Percentiles rank a stretch among this genome's conserved stretches.
Evolutionary conservation across 2,329 filamentous ascomycete genomes (phyloP).

Genomic region (Trichoderma harzianum): DNA sequence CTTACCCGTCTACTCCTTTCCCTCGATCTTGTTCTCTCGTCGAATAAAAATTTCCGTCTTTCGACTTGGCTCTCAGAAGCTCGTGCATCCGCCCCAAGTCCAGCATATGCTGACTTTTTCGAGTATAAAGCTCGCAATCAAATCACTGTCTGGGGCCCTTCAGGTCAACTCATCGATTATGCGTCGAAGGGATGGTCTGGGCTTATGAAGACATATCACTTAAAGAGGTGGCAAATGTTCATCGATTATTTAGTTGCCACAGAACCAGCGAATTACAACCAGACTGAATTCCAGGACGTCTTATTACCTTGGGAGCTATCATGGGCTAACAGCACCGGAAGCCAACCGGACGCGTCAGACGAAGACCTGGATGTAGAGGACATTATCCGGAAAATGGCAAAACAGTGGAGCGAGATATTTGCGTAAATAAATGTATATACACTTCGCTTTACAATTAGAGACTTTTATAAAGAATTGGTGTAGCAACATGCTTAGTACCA

Average conservation of each 20-base stretch:
- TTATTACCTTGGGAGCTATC: neutral
- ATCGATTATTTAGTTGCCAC: conserved; percentile 35
- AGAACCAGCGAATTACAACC: neutral
- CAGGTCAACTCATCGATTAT: conserved; percentile 47
- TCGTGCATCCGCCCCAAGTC: conserved; percentile 26
- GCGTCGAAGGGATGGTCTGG: conserved; percentile 48
- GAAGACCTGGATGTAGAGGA: neutral
- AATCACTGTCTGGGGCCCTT: conserved; percentile 48
- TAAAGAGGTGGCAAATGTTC: conserved; percentile 45
- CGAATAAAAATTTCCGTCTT: conserved; percentile 42
- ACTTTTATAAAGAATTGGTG: neutral
- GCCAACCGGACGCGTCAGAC: neutral
- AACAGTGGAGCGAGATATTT: neutral
- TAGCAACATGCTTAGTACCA: neutral
- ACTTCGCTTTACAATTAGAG: neutral
- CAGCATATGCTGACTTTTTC: conserved; percentile 33
- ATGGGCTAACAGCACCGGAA: too few species aligned
- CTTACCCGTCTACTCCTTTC: conserved; percentile 29
- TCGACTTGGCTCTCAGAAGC: conserved; percentile 41
- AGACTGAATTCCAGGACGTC: neutral
- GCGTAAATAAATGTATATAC: neutral
- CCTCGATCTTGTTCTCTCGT: conserved; percentile 41
- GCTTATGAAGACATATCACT: conserved; percentile 44
- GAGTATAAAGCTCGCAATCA: conserved; percentile 48
- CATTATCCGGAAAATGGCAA: neutral